A percentile compares a stretch with the other conserved stretches of the same genome.
phyloP scores from a whole-genome alignment of 306 rosid genomes.

The Casuarina cunninghamiana region DNA sequence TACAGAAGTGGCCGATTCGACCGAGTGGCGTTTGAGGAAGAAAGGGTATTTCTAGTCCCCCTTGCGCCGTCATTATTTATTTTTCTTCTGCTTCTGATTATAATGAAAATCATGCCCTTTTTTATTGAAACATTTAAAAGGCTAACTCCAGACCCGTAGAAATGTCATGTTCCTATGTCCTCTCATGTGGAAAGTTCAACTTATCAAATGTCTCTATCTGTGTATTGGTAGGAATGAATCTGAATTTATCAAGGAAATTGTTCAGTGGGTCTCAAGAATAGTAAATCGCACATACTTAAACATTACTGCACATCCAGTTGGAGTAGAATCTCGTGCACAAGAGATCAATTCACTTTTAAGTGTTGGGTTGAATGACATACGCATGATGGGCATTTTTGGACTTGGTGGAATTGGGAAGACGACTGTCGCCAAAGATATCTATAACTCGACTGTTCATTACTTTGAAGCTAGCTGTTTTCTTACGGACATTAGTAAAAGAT shows the following conservation, averaged over 20 bases:
- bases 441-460: background rate
- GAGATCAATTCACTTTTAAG: background rate
- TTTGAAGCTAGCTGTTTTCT: slow-evolving; percentile 13
- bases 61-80: background rate
- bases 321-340: background rate
- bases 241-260: background rate
- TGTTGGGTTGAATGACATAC: background rate
- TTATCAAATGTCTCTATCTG: background rate
- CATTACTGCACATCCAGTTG: background rate
- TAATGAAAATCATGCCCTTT: too few species aligned
- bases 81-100: background rate
- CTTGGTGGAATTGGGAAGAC: slow-evolving; percentile 17
- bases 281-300: background rate
- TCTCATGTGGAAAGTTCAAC: background rate
- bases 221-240: slow-evolving; percentile 12
- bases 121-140: too few species aligned
- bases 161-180: background rate
- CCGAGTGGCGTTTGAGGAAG: slow-evolving; percentile 15
- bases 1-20: slow-evolving; percentile 9
- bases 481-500: background rate
- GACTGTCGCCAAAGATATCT: slow-evolving; percentile 15
- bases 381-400: slow-evolving; percentile 19
- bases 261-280: background rate
- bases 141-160: background rate
- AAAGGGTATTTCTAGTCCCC: slow-evolving; percentile 14